Percentiles rank a stretch among this genome's conserved stretches.
Evolutionary conservation across 2,329 filamentous ascomycete species (phyloP).

Genomic region (Uncinocarpus reesii): DNA sequence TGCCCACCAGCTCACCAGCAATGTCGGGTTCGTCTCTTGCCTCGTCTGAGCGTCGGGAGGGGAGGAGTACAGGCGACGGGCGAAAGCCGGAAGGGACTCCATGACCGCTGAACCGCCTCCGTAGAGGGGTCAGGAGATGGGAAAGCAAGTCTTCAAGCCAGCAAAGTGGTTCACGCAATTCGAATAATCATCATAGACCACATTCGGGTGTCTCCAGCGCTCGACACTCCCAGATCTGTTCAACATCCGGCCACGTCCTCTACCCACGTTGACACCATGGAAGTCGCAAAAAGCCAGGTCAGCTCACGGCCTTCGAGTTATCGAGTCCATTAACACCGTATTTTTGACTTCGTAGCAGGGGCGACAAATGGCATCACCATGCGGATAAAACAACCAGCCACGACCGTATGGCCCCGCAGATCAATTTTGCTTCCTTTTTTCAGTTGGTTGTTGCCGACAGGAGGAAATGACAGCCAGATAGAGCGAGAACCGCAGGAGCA

Average conservation of each 20-base stretch:
- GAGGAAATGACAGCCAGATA: background rate
- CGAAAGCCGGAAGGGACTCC: conserved; percentile 25
- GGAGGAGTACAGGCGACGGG: conserved; percentile 36
- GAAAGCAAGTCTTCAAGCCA: conserved; percentile 6
- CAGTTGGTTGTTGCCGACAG: background rate
- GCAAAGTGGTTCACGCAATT: background rate
- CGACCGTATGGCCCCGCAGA: conserved; percentile 2
- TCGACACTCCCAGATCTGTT: conserved; percentile 7
- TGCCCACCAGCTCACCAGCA: conserved; percentile 94
- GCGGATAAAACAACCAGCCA: background rate
- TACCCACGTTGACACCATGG: background rate
- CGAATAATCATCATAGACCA: conserved; percentile 11
- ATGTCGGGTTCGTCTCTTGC: conserved; percentile 66
- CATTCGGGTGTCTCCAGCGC: conserved; percentile 12
- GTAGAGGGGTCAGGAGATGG: conserved; percentile 26
- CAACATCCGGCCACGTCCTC: conserved; percentile 8
- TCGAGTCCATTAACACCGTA: conserved; percentile 4
- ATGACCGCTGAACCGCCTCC: conserved; percentile 28
- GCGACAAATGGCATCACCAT: background rate
- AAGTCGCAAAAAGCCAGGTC: background rate
- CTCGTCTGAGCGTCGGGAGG: conserved; percentile 44
- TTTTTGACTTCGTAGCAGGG: background rate
- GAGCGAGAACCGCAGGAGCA: background rate
- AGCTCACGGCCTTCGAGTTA: background rate
- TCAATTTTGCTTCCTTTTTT: background rate